phyloP scores from a whole-genome alignment of 768 basidiomycete species.

The Coprinellus micaceus region DNA sequence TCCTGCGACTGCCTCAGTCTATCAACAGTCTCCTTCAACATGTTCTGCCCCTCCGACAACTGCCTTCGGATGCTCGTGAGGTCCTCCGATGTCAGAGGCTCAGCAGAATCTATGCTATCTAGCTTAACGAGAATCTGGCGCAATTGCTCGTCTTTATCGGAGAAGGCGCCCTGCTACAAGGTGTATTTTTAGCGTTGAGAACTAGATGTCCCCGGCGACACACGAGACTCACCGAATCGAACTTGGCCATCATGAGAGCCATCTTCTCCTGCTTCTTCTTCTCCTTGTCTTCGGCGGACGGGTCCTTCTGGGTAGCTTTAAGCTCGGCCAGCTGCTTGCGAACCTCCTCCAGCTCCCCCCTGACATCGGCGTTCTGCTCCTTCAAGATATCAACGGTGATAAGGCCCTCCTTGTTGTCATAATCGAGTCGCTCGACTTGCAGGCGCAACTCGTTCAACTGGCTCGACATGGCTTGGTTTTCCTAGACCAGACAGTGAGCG shows the following conservation, averaged over 20 bases:
- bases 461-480: conserved; percentile 91
- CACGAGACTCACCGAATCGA: conserved; percentile 72
- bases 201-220: background rate
- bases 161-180: conserved; percentile 92
- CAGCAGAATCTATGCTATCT: conserved; percentile 68
- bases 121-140: conserved; percentile 80
- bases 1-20: conserved; percentile 86
- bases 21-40: conserved; percentile 87
- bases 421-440: conserved; percentile 87
- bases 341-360: conserved; percentile 86
- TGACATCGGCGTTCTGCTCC: conserved; percentile 87
- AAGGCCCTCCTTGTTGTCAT: conserved; percentile 91
- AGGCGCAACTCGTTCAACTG: conserved; percentile 91
- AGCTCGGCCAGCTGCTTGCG: conserved; percentile 74
- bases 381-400: conserved; percentile 94
- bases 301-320: conserved; percentile 78
- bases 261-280: conserved; percentile 99
- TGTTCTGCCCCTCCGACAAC: conserved; percentile 81
- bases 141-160: conserved; percentile 93
- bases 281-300: conserved; percentile 93
- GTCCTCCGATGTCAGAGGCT: conserved; percentile 69
- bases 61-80: conserved; percentile 80
- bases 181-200: background rate
- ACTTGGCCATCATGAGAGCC: conserved; percentile 99
- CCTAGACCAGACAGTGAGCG: conserved; percentile 39